Evolutionary conservation across 106 monocot genomes (phyloP).

Genomic region (Platanthera zijinensis): DNA sequence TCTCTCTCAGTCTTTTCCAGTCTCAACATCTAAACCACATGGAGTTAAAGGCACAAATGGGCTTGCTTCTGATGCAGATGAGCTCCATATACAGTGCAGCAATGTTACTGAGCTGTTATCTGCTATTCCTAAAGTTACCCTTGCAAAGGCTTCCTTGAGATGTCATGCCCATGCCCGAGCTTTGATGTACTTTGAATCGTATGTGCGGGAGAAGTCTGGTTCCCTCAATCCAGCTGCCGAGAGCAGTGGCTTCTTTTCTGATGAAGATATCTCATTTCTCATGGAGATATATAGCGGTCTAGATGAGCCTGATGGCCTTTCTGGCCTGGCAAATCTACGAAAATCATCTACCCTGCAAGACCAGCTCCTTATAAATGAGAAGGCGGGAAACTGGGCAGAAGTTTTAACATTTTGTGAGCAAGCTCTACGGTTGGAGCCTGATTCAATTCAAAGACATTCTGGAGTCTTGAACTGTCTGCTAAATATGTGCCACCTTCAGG

Average conservation of each 20-base stretch:
- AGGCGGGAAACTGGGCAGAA: conserved; percentile 96
- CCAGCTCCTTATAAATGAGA: conserved; percentile 89
- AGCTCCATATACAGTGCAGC: conserved; percentile 58
- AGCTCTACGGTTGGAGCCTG: conserved; percentile 86
- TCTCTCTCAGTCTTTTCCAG: conserved; percentile 54
- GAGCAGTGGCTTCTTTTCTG: conserved; percentile 53
- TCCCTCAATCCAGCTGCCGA: conserved; percentile 90
- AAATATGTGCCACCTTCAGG: conserved; percentile 98
- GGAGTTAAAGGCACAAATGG: conserved; percentile 28
- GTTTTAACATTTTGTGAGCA: conserved; percentile 86
- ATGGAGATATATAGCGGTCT: conserved; percentile 97
- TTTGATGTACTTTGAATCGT: conserved; percentile 80
- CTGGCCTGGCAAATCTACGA: conserved; percentile 77
- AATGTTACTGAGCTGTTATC: conserved; percentile 81
- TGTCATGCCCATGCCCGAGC: conserved; percentile 95
- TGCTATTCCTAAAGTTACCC: conserved; percentile 93
- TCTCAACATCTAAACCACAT: conserved; percentile 21
- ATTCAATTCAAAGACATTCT: conserved; percentile 81
- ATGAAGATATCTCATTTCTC: conserved; percentile 89
- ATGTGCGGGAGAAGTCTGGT: conserved; percentile 81
- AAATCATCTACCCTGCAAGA: conserved; percentile 68
- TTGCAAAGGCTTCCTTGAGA: conserved; percentile 77
- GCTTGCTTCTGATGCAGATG: conserved; percentile 24
- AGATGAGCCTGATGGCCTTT: conserved; percentile 96
- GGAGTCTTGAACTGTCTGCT: conserved; percentile 89